Evolutionary conservation across 1,139 yeast genomes (phyloP), one percentile per base, ranked within the genome.

Genomic region (Suhomyces terraborum): DNA sequence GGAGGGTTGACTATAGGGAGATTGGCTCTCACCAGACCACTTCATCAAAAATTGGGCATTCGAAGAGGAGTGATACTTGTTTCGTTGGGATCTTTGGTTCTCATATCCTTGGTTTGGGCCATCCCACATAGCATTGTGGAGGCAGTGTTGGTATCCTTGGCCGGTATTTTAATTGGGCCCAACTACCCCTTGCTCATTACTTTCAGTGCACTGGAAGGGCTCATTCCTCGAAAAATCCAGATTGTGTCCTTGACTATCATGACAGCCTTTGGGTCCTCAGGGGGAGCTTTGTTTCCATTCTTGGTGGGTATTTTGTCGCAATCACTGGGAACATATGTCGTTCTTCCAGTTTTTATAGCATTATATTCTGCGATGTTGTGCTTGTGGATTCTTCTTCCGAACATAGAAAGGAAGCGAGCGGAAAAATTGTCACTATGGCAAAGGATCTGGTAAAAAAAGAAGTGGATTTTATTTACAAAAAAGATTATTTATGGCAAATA

Each of bases 1-100:
- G 80, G 75, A 6, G 89, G 88, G 7, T 62, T 83, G 24, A 80
- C 88, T 0, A 33, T 79, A 4, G 88, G 88, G 1, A 59, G 88
- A 37, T 60, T 82, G 26, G 46, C 67, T 4, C 61, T 80, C 19
- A 73, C 79, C 2, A 55, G 69, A 22, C 63, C 65, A 1, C 50
- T 72, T 14, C 74, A 74, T 42, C 61, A 62, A 27, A 18, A 7
- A 3, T 42, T 73, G 28, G 82, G 83, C 1, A 67, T 72, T 6
- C 64, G 81, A 48, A 55, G 81, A 44, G 67, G 77, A 1, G 73
- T 76, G 5, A 54, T 67, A 5, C 36, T 73, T 0, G 52, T 69
- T 8, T 55, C 73, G 0, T 0, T 65, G 0, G 19, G 58, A 1
- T 58, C 80, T 1, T 61, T 77, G 1, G 41, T 55, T 0, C 55